Conservation (phyloP, 371 early-diverging fungal genomes). For the Zancudomyces culisetae region DNA sequence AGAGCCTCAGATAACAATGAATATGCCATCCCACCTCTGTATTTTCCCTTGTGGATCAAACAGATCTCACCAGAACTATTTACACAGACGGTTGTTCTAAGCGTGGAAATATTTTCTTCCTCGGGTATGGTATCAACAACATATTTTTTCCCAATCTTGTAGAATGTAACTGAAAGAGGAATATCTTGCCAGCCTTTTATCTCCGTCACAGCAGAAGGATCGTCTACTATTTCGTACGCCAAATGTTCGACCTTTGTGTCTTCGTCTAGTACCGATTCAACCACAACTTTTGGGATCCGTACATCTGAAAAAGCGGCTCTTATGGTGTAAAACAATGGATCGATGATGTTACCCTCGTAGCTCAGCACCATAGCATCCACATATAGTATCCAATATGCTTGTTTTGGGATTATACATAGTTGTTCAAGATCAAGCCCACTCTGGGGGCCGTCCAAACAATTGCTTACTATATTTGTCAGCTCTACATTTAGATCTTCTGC, state of each 20-base stretch:
- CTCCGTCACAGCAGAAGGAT: slow-evolving; percentile 57
- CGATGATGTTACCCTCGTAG: slow-evolving; percentile 69
- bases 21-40: slow-evolving; percentile 8
- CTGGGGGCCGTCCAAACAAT: slow-evolving; percentile 57
- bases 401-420: slow-evolving; percentile 75
- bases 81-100: slow-evolving; percentile 59
- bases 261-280: slow-evolving; percentile 39
- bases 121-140: slow-evolving; percentile 68
- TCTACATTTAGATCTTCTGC: slow-evolving; percentile 68
- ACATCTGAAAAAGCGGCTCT: slow-evolving; percentile 74
- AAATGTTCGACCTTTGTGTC: slow-evolving; percentile 48
- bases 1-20: slow-evolving; percentile 8
- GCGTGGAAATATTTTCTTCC: slow-evolving; percentile 71
- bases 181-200: slow-evolving; percentile 53
- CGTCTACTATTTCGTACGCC: slow-evolving; percentile 65
- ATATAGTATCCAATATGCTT: slow-evolving; percentile 75
- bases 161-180: slow-evolving; percentile 65
- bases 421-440: slow-evolving; percentile 65
- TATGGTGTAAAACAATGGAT: slow-evolving; percentile 61
- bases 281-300: slow-evolving; percentile 56
- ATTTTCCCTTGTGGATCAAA: slow-evolving; percentile 55
- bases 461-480: slow-evolving; percentile 54
- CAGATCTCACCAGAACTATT: slow-evolving; percentile 60
- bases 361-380: slow-evolving; percentile 84
- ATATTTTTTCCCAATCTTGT: slow-evolving; percentile 61